Base-by-base conservation (phyloP, 2,329 filamentous ascomycete genomes). In the Dryadomyces quercivorus region DNA sequence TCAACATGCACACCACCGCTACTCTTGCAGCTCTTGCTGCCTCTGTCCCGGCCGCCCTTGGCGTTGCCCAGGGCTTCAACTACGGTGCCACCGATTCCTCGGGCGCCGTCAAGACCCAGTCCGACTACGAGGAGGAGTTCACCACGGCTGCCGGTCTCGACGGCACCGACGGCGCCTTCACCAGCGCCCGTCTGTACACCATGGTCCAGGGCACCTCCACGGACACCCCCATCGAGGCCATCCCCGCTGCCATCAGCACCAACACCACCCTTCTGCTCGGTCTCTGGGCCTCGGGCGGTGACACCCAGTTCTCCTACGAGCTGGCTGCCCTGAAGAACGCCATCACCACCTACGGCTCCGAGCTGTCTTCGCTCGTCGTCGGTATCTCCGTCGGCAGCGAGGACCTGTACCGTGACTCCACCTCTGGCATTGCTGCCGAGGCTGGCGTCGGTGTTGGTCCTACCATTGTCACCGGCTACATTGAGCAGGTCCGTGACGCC, bases 311-410 rank as follows among this genome's bases (percentile, higher is more conserved):
- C 67, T 70, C 76, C 66, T 86, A 88, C 65, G 89, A 95, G 71
- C 71, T 95, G 50, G 66, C 74, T 2, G 88, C 89, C 15, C 75
- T 95, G 50, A 78, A 79, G 66, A 70, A 74, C 46, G 86, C 88
- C 60, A 85, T 91, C 60, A 60, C 69, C 50, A 74, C 81, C 63
- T 90, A 89, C 66, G 88, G 87, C 55, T 69, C 72, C 10, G 71
- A 75, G 50, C 82, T 94, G 62, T 76, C 77, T 43, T 72, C 75
- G 55, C 72, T 86, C 18, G 81, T 95, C 46, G 84, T 82, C 55
- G 90, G 88, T 67, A 92, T 95, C 70, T 91, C 88, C 0, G 81
- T 95, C 53, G 90, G 90, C 58, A 86, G 79, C 60, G 90, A 95
- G 75, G 90, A 95, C 67, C 77, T 93, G 46, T 93, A 93, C 76